Base-by-base conservation (phyloP, 2,329 filamentous ascomycete species). In the Sporothrix schenckii region DNA sequence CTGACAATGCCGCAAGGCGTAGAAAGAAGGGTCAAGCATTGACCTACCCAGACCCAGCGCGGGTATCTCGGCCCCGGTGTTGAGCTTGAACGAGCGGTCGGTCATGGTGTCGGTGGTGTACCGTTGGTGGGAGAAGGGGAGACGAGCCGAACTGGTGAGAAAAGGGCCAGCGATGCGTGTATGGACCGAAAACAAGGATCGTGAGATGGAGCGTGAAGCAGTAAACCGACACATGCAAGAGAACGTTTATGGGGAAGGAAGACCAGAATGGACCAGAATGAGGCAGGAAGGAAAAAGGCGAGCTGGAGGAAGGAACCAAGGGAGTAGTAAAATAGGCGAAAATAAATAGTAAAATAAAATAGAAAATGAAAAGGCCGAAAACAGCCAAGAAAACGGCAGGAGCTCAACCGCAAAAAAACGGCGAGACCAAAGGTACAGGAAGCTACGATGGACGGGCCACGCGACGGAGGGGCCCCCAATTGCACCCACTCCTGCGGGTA, bases 41-140 rank as follows among this genome's bases (percentile, higher is more conserved):
- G 5, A 27, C 82, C 61, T 81, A 89, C 87, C 88, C 41, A 90
- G 83, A 68, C 88, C 88, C 24, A 91, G 78, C 52, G 88, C 86
- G 65, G 89, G 88, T 72, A 91, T 90, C 73, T 86, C 81, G 70
- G 83, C 80, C 71, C 88, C 88, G 50, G 83, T 89, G 82, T 91
- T 91, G 74, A 91, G 85, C 77, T 85, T 88, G 80, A 88, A 89
- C 27, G 81, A 83, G 73, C 84, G 82, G 74, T 83, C 82, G 71
- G 85, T 80, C 86, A 89, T 89, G 72, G 69, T 81, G 69, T 6
- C 9, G n/a, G 49, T 49, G n/a, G 24, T 52, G 27, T 24, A 27
- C 5, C 13, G 47, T 47, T 39, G 53, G 27, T 52, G 41, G 41
- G 41, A 11, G 30, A 30, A 16, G 19, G n/a, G 9, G 60, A 19